Evolutionary conservation across 2,329 filamentous ascomycete genomes (phyloP).

Genomic region (Aspergillus ruber): DNA sequence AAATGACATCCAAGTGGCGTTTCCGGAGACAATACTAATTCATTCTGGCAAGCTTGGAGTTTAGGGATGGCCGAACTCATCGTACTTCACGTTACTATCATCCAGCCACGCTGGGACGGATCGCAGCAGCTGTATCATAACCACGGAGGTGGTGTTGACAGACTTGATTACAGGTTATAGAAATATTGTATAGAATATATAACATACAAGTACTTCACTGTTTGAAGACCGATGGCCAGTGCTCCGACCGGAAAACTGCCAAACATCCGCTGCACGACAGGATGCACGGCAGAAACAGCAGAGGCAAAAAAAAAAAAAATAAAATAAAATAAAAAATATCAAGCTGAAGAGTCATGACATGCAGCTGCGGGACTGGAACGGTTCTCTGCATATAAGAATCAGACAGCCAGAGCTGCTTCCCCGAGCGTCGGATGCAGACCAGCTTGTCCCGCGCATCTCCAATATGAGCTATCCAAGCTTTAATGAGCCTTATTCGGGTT

Average conservation of each 20-base stretch:
- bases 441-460: background rate
- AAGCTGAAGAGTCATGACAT: background rate
- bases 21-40: background rate
- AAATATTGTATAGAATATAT: background rate
- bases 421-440: background rate
- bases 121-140: background rate
- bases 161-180: no score
- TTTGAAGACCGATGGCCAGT: no score
- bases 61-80: background rate
- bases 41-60: no score
- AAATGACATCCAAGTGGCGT: background rate
- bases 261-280: background rate
- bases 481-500: background rate
- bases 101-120: background rate
- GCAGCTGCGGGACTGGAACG: background rate
- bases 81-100: background rate
- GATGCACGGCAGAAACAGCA: background rate
- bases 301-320: no score
- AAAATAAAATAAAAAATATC: no score
- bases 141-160: no score
- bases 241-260: background rate
- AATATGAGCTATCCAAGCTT: background rate
- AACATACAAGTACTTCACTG: no score
- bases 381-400: background rate
- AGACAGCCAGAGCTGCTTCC: background rate